Conservation (phyloP, 2,329 filamentous ascomycete genomes). For the Ustulina deusta region DNA sequence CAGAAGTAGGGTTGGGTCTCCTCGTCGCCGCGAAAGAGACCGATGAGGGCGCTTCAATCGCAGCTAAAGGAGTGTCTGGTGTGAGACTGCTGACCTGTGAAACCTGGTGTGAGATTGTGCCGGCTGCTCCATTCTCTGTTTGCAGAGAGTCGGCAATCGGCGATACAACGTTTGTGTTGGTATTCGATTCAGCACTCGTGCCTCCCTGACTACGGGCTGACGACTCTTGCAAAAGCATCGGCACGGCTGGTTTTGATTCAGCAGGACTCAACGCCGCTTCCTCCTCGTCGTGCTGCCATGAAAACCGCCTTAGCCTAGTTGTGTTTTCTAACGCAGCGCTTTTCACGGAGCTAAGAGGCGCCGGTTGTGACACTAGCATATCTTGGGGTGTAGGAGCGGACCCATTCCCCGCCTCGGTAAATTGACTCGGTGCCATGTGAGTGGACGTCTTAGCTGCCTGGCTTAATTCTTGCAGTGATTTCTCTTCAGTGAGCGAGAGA, state of each 20-base stretch:
- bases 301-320: slow-evolving; percentile 52
- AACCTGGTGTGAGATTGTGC: slow-evolving; percentile 52
- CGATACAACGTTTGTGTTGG: slow-evolving; percentile 18
- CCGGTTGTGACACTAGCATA: slow-evolving; percentile 38
- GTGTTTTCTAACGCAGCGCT: slow-evolving; percentile 30
- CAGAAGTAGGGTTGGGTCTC: slow-evolving; percentile 36
- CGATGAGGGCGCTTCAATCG: slow-evolving; percentile 59
- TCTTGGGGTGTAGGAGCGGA: slow-evolving; percentile 14
- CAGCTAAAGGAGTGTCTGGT: slow-evolving; percentile 44
- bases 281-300: slow-evolving; percentile 56
- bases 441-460: slow-evolving; percentile 46
- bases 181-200: neutral
- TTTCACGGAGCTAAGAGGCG: slow-evolving; percentile 41
- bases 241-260: slow-evolving; percentile 30
- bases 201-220: slow-evolving; percentile 6
- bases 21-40: slow-evolving; percentile 54
- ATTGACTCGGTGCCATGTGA: slow-evolving; percentile 12
- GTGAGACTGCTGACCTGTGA: slow-evolving; percentile 54
- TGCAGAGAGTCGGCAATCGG: slow-evolving; percentile 35
- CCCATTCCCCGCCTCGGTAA: slow-evolving; percentile 8
- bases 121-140: slow-evolving; percentile 34
- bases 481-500: slow-evolving; percentile 66
- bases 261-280: slow-evolving; percentile 36
- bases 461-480: slow-evolving; percentile 48
- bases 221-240: slow-evolving; percentile 25